Evolutionary conservation across 2,329 filamentous ascomycete genomes (phyloP).

Genomic region (Cytospora paraplurivora): DNA sequence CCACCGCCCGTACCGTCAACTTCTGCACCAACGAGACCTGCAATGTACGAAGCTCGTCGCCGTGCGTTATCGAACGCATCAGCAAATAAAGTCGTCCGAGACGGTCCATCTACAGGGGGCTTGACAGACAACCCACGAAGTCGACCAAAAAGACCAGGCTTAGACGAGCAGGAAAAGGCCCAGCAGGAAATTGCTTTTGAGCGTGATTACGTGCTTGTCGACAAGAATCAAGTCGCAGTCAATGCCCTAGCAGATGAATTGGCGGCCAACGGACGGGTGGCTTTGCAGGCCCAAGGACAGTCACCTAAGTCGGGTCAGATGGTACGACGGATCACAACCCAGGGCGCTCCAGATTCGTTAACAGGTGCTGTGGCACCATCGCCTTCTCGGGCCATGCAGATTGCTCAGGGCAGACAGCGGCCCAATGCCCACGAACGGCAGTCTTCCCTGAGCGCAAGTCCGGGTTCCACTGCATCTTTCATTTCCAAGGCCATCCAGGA

Average conservation of each 20-base stretch:
- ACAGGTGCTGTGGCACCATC: constrained; percentile 70
- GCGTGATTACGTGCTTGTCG: constrained; percentile 92
- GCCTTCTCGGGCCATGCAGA: constrained; percentile 72
- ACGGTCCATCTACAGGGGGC: constrained; percentile 37
- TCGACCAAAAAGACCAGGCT: constrained; percentile 7
- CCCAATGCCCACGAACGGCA: constrained; percentile 69
- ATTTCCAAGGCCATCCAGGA: constrained; percentile 95
- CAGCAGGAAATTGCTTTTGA: constrained; percentile 89
- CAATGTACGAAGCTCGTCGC: constrained; percentile 40
- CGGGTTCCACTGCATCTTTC: constrained; percentile 77
- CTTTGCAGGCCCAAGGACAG: constrained; percentile 49
- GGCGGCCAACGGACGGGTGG: constrained; percentile 74
- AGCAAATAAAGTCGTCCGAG: constrained; percentile 39
- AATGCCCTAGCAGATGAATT: constrained; percentile 97
- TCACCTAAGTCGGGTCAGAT: constrained; percentile 64
- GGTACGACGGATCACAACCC: constrained; percentile 75
- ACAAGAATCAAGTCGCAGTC: constrained; percentile 93
- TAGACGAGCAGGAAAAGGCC: constrained; percentile 65
- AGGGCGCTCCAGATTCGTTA: constrained; percentile 68
- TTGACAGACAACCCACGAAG: constrained; percentile 14
- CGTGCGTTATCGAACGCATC: constrained; percentile 47
- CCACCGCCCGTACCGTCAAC: constrained; percentile 49
- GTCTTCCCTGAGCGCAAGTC: constrained; percentile 73
- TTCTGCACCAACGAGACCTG: constrained; percentile 50
- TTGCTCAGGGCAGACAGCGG: constrained; percentile 65